Evolutionary conservation across 2,329 filamentous ascomycete genomes (phyloP), one percentile per base, ranked within the genome.

Genomic region (Diaporthe nobilis): DNA sequence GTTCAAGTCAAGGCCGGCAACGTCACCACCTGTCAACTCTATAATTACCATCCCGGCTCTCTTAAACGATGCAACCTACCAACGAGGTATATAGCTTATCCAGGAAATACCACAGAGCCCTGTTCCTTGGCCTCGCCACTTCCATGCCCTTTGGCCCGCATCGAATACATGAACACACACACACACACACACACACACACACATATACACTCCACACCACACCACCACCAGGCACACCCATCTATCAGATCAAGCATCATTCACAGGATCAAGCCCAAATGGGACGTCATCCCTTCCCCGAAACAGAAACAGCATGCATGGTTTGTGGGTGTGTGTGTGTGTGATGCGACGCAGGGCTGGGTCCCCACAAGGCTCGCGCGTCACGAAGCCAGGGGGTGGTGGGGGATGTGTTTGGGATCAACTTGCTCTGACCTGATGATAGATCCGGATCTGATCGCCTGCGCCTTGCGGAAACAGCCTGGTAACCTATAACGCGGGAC

Each of bases 41-140:
- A 67, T 67, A 67, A 49, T 49, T n/a, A 34, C 28, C 25, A 65
- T 65, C 61, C 61, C 25, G 39, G 61, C 42, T n/a, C 61, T 31
- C 20, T 47, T 65, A 63, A 65, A 49, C 42, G 61, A 65, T 65
- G 61, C 61, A 7, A 49, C 61, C 28, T 42, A 42, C 58, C 22
- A 28, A 34, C 7, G 13, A 15, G 31, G 55, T 58, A 12, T 34
- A 22, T 34, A 37, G 37, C 25, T 37, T 37, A 34, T 17, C 65
- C 65, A 34, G 22, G 22, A 22, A 25, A 37, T 51, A 39, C 22
- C 42, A 22, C 2, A 42, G 15, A 22, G 49, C 49, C 31, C 65
- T 70, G 65, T 34, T 55, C 28, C 61, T 67, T 67, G 61, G 28
- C 42, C 42, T 31, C 61, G 61, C 42, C 61, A 67, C 61, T 49